These are phyloP conservation scores for Sarocladiaceae sp. DNA, from an alignment of 2,329 filamentous ascomycete species.

Conservation along the genomic window DNA sequence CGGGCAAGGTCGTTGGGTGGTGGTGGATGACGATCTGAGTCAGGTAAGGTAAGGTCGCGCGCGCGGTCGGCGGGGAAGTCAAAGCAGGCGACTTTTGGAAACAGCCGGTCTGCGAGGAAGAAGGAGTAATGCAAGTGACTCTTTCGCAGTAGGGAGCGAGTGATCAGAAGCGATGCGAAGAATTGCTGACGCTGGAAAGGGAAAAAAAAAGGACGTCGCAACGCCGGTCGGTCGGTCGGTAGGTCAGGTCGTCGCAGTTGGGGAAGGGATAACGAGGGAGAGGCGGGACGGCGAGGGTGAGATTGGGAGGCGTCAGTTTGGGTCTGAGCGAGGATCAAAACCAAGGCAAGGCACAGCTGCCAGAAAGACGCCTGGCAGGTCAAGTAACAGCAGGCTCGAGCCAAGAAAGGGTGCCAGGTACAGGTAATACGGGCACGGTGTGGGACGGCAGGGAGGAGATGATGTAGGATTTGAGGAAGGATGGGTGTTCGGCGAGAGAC, in stretches of 20 bases:
- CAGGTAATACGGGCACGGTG: no score
- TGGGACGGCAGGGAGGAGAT: no score
- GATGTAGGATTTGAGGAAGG: no score
- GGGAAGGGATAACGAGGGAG: slow-evolving; percentile 8
- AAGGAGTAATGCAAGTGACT: no score
- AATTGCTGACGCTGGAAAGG: background rate
- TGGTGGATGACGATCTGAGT: slow-evolving; percentile 9
- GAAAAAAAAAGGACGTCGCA: slow-evolving; percentile 4
- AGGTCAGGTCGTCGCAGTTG: no score
- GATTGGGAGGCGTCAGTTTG: slow-evolving; percentile 1
- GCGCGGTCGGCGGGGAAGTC: slow-evolving; percentile 2
- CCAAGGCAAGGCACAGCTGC: slow-evolving; percentile 7
- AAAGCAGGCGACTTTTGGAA: background rate
- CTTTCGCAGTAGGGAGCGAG: no score
- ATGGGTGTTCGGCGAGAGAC: no score
- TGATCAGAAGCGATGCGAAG: slow-evolving; percentile 5
- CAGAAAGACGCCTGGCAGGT: slow-evolving; percentile 4
- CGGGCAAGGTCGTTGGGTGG: background rate
- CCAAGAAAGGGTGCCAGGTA: no score
- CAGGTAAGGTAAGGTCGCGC: slow-evolving; percentile 5
- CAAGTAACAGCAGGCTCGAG: slow-evolving; percentile 1
- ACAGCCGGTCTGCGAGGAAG: background rate
- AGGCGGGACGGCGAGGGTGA: background rate
- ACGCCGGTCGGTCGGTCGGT: background rate
- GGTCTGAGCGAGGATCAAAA: background rate